Base-by-base conservation (phyloP, 2,329 filamentous ascomycete species). In the Alternaria angustiovoidea region DNA sequence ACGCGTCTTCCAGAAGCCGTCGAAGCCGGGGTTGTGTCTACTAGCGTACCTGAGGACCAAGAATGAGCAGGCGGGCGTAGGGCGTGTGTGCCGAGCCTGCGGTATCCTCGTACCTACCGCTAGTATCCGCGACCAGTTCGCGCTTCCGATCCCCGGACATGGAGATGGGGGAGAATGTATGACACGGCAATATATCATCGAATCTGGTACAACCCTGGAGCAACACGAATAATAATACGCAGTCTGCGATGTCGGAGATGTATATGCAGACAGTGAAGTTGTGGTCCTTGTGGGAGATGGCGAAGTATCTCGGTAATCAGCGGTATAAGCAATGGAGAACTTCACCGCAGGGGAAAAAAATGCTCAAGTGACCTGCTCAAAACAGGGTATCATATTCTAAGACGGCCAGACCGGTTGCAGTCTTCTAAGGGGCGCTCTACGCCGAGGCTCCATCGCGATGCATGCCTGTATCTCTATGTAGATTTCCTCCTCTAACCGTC, bases 401-500 rank as follows among this genome's bases (percentile, higher is more conserved):
- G 48, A 63, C 59, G 51, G 61, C 54, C 64, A 48, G 54, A 44
- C 53, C 42, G 30, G 51, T 60, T 53, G 32, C 30, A 28, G 54
- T 59, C 32, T 22, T 22, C 14, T 32, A 32, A 55, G 49, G 16
- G 43, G 54, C 52, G 54, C 49, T 54, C 54, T 53, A 24, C 54
- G 55, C 55, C 54, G 44, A 51, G 22, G 49, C 39, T 59, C 61
- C 62, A 47, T 57, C 38, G 28, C 46, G 54, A 44, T 54, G 56
- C 63, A 57, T 66, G 61, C 60, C 42, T 59, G 53, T 61, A 57
- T 48, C 42, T 22, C 32, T 57, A 42, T 57, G 51, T 44, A 62
- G 38, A 51, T 51, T 64, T 57, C 67, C 68, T 71, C 63, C 59
- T 70, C 59, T 73, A 74, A 70, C 69, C 67, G 71, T 44, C 38